Base-by-base conservation (phyloP, 495 filamentous ascomycete genomes). In the Daldinia vernicosa region DNA sequence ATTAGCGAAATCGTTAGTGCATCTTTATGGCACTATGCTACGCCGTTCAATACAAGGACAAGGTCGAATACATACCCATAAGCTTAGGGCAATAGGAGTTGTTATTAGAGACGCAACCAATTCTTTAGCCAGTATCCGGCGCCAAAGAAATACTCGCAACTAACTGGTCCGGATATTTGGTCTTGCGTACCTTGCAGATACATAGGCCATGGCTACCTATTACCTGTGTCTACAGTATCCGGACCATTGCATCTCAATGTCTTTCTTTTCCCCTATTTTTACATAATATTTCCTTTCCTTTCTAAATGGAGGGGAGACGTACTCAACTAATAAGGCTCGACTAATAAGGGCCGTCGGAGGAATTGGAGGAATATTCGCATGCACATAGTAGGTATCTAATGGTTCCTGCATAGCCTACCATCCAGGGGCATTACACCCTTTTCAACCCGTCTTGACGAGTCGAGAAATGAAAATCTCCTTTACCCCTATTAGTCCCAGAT, bases 391-490 rank as follows among this genome's bases (percentile, higher is more conserved):
- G 30, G 60, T 59, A 40, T 40, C 47, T 51, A 17, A 56, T 17
- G 57, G 61, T 73, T 66, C 70, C 65, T 69, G 64, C 70, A 73
- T 69, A 62, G 70, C 65, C 70, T 66, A 32, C 56, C 60, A 68
- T 52, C 51, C 51, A 67, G 65, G 64, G 60, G 56, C 54, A 52
- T 26, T 65, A 50, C 64, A 65, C 32, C 70, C 55, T 58, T 58
- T 58, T 33, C 30, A 39, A 53, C 35, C 50, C 53, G 35, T 61
- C 45, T 22, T 30, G 43, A 69, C 67, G 45, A 61, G 30, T 65
- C 28, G n/a, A 57, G 35, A 59, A 59, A 53, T n/a, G 53, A 30
- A 59, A 59, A 24, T 56, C 61, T 39, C 56, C 32, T 68, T 51
- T 53, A 27, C 28, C 53, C 53, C 66, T 47, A 37, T 66, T 58